Evolutionary conservation across 768 basidiomycete genomes (phyloP).

Genomic region (Lyophyllum semitale): DNA sequence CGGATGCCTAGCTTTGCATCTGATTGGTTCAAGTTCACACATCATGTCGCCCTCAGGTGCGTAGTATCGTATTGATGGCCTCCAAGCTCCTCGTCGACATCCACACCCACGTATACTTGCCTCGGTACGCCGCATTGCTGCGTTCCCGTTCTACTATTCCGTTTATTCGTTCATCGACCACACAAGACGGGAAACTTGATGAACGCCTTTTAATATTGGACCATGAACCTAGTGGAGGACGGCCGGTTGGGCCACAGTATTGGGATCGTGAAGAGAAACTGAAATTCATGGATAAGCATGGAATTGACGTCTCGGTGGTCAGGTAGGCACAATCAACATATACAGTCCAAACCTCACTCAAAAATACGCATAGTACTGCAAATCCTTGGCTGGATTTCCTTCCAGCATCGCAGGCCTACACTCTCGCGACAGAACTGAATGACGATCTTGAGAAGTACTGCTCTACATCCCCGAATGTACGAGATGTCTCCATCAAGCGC

Average conservation of each 20-base stretch:
- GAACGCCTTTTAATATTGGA: constrained; percentile 79
- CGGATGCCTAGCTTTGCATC: constrained; percentile 20
- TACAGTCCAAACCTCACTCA: neutral
- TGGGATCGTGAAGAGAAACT: constrained; percentile 79
- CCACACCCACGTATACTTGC: constrained; percentile 86
- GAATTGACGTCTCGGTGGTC: constrained; percentile 77
- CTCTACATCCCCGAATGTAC: constrained; percentile 54
- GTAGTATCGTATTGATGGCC: constrained; percentile 14
- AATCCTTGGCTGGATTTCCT: constrained; percentile 95
- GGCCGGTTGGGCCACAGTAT: constrained; percentile 83
- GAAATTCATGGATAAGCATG: constrained; percentile 82
- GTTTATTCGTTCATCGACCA: constrained; percentile 55
- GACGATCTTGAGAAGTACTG: constrained; percentile 80
- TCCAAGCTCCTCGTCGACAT: constrained; percentile 66
- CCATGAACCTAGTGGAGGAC: constrained; percentile 76
- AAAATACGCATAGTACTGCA: constrained; percentile 55
- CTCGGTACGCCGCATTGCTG: constrained; percentile 72
- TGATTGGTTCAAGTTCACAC: constrained; percentile 14
- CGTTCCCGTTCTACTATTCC: constrained; percentile 66
- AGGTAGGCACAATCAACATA: constrained; percentile 43
- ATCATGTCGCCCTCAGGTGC: neutral
- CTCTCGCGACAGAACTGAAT: constrained; percentile 73
- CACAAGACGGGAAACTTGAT: constrained; percentile 49
- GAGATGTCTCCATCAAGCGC: constrained; percentile 49
- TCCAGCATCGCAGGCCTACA: constrained; percentile 61